phyloP scores from a whole-genome alignment of 2,329 filamentous ascomycete genomes.

The Colletotrichum acutatum region DNA sequence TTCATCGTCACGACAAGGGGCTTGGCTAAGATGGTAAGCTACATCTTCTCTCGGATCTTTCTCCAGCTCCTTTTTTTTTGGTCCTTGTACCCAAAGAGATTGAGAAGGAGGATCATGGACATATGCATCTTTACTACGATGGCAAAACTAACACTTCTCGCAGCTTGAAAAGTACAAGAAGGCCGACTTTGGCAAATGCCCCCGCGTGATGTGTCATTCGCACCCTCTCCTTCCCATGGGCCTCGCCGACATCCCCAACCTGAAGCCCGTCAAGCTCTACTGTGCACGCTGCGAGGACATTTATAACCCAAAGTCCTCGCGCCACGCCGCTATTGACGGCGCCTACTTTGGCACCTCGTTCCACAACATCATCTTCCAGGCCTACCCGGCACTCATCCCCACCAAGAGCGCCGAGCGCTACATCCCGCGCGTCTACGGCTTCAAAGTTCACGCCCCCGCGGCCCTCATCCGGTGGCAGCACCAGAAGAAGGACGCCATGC shows the following conservation, averaged over 20 bases:
- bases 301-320: conserved; percentile 98
- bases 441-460: conserved; percentile 92
- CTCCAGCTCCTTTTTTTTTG: not conserved
- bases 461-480: conserved; percentile 93
- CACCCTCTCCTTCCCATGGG: conserved; percentile 96
- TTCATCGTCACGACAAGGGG: conserved; percentile 97
- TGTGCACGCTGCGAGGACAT: conserved; percentile 97
- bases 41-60: conserved; percentile 4
- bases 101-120: not conserved
- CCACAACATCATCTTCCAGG: conserved; percentile 99
- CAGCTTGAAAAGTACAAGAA: conserved; percentile 99
- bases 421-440: conserved; percentile 91
- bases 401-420: conserved; percentile 88
- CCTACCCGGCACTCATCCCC: conserved; percentile 91
- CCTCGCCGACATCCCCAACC: conserved; percentile 86
- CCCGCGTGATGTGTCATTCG: conserved; percentile 92
- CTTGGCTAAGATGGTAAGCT: conserved; percentile 90
- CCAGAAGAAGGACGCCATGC: conserved; percentile 82
- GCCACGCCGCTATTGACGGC: conserved; percentile 94
- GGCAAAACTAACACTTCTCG: not conserved
- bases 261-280: conserved; percentile 95
- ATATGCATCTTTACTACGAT: not conserved
- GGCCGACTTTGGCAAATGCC: conserved; percentile 97
- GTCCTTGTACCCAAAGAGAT: not conserved
- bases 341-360: conserved; percentile 99